Evolutionary conservation across 1,284 basidiomycete genomes (phyloP), one percentile per base, ranked within the genome.

Genomic region (Phylloporus gajari): DNA sequence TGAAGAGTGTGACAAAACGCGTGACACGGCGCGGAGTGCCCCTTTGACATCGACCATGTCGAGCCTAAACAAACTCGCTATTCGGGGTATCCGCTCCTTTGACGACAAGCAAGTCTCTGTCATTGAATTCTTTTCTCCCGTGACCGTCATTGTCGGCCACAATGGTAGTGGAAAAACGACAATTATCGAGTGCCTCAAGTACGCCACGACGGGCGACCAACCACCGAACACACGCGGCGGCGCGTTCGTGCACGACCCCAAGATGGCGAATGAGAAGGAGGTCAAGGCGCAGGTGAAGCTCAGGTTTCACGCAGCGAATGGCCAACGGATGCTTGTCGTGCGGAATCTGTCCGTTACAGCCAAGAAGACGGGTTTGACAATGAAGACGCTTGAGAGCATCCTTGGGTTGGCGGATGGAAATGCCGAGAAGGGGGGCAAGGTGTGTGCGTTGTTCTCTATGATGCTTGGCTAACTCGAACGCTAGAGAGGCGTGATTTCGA

Each of bases 121-220:
- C 77, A 98, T 99, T 82, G 95, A 99, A 83, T 99, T 99, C 86
- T 98, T 97, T 85, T 93, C 93, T 23, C 98, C 98, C 3, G 94
- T 99, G 69, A 99, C 98, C 0, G 97, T 99, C 81, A 99, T 99
- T 75, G 97, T 99, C 13, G 98, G 98, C 9, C 95, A 97, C 86
- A 99, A 99, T 85, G 98, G 98, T 23, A 97, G 95, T 77, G 98
- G 98, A 67, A 99, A 99, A 87, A 99, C 98, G 79, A 99, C 97
- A 3, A 95, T 99, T 81, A 99, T 99, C 83, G 98, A 99, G 87
- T 99, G 97, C 84, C 90, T 99, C 81, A 99, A 99, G 86, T 99
- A 99, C 82, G 96, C 96, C 8, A 98, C 97, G 0, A 99, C 98
- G 0, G 98, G 98, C 46, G 97, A 99, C 83, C 92, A 99, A 76